Evolutionary conservation across 163 green algal genomes (phyloP).

Genomic region (Picocystis sp.): DNA sequence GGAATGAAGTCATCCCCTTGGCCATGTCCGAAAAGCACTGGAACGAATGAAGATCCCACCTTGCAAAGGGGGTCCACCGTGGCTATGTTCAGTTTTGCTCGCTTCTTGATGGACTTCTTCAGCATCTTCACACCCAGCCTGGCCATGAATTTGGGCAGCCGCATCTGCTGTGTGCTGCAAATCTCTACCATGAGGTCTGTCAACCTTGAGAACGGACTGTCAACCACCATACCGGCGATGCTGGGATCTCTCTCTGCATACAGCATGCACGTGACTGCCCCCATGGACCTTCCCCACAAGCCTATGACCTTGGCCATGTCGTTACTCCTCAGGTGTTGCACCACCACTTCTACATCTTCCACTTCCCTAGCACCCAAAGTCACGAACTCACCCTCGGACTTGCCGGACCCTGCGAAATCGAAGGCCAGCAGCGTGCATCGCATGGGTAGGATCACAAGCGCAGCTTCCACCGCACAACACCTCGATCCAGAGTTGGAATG

Average conservation of each 20-base stretch:
- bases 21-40: constrained; percentile 80
- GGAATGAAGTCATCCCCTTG: constrained; percentile 71
- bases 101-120: constrained; percentile 49
- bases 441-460: constrained; percentile 56
- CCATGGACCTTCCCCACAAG: constrained; percentile 90
- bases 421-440: constrained; percentile 70
- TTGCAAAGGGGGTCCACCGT: constrained; percentile 31
- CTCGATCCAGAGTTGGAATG: constrained; percentile 89
- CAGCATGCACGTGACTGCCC: constrained; percentile 78
- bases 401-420: constrained; percentile 79
- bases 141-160: constrained; percentile 18
- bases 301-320: constrained; percentile 40
- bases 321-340: constrained; percentile 33
- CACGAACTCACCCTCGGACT: constrained; percentile 76
- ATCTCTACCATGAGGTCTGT: constrained; percentile 28
- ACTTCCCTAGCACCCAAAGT: constrained; percentile 75
- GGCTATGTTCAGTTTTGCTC: constrained; percentile 73
- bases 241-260: constrained; percentile 47
- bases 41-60: constrained; percentile 45
- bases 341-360: constrained; percentile 46
- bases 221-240: constrained; percentile 51
- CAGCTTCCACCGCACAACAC: constrained; percentile 68
- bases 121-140: constrained; percentile 66
- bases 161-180: constrained; percentile 4
- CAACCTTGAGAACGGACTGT: constrained; percentile 27